Evolutionary conservation across 805 yeast genomes (phyloP).

Genomic region (Nakazawaea molendinolei): DNA sequence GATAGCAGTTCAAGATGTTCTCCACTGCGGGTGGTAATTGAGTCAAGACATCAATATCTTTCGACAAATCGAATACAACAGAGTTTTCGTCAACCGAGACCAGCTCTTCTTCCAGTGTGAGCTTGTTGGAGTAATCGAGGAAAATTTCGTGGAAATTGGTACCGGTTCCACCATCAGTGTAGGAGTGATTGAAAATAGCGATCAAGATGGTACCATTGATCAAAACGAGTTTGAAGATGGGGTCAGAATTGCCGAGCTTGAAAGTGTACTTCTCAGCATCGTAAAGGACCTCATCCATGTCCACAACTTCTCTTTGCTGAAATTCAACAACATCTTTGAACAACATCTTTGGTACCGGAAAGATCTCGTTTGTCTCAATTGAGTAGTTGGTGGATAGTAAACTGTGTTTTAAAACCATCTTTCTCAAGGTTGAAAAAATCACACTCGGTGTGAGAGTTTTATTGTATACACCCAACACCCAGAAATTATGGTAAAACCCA

Average conservation of each 20-base stretch:
- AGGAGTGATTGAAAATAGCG: conserved; percentile 7
- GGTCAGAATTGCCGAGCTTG: conserved; percentile 2
- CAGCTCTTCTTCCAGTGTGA: conserved; percentile 26
- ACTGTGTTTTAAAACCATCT: conserved; percentile 7
- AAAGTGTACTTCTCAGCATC: conserved; percentile 6
- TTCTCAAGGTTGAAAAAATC: conserved; percentile 4
- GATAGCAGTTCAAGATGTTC: background rate
- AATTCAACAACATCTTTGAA: conserved; percentile 6
- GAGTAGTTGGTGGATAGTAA: conserved; percentile 3
- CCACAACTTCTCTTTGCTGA: background rate
- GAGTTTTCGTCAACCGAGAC: conserved; percentile 20
- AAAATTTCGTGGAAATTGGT: conserved; percentile 14
- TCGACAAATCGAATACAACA: conserved; percentile 1
- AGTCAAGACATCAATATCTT: background rate
- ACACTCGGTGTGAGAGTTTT: background rate
- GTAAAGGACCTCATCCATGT: background rate
- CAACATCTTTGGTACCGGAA: background rate
- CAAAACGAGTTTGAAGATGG: conserved; percentile 4
- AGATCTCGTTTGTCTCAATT: conserved; percentile 6
- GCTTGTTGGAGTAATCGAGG: conserved; percentile 23
- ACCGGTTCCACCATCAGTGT: conserved; percentile 11
- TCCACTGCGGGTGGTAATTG: conserved; percentile 5
- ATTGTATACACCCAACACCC: conserved; percentile 4
- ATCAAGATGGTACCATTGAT: conserved; percentile 3
- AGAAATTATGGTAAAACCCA: conserved; percentile 8